Conservation (phyloP, 192 early-diverging fungal species). For the Coemansia sp. region DNA sequence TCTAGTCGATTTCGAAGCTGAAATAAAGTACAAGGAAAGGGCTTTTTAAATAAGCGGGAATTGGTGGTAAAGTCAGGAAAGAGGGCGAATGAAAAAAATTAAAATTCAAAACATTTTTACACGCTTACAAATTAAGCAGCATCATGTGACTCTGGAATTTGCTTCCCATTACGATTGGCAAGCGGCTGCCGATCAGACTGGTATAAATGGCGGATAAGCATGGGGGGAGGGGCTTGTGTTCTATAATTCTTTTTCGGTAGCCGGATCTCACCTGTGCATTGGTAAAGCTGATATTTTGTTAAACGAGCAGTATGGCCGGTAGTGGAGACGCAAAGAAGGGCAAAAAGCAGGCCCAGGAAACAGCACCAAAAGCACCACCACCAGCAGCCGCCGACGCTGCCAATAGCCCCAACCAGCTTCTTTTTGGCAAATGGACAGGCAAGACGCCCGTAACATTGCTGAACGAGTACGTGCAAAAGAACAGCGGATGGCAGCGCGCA, state of each 20-base stretch:
- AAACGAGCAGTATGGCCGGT: not conserved
- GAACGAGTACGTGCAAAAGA: slow-evolving; percentile 70
- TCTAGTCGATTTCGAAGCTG: too few species aligned
- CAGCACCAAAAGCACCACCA: slow-evolving; percentile 5
- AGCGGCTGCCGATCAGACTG: not conserved
- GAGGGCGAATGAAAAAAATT: too few species aligned
- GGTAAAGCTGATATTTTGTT: not conserved
- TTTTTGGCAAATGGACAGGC: slow-evolving; percentile 84
- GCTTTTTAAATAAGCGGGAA: not conserved
- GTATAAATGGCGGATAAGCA: not conserved
- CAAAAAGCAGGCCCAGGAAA: not conserved
- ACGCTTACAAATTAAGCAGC: not conserved
- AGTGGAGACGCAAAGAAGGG: slow-evolving; percentile 4
- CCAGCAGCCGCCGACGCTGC: not conserved
- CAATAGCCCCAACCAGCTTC: slow-evolving; percentile 5
- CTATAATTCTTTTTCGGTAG: not conserved
- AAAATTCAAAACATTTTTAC: too few species aligned
- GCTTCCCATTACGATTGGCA: not conserved
- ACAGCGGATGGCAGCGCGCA: slow-evolving; percentile 72
- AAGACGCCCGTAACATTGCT: slow-evolving; percentile 80
- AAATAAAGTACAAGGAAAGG: slow-evolving; percentile 3
- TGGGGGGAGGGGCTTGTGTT: too few species aligned
- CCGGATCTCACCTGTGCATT: not conserved
- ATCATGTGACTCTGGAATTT: not conserved
- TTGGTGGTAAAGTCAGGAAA: not conserved